Evolutionary conservation across 495 filamentous ascomycete species (phyloP).

Genomic region (Podospora tetraspora): DNA sequence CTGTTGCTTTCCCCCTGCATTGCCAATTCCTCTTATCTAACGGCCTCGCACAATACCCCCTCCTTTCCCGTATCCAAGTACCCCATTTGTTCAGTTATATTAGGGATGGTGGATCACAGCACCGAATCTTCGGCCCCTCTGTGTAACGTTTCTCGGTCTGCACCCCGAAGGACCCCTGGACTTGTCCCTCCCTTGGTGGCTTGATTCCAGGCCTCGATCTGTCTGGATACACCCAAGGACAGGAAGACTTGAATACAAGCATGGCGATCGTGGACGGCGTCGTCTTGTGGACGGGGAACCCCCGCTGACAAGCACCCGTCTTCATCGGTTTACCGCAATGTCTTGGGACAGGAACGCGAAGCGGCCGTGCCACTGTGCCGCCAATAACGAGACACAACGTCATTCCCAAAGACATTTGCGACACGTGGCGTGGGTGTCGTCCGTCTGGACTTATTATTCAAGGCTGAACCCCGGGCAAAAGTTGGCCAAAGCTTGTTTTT

Average conservation of each 20-base stretch:
- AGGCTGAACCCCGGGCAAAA: not conserved
- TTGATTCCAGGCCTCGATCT: not conserved
- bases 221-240: not conserved
- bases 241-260: not conserved
- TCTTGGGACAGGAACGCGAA: not conserved
- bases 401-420: not conserved
- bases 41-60: too few relatives aligned
- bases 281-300: not conserved
- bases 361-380: not conserved
- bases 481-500: not conserved
- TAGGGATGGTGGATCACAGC: not conserved
- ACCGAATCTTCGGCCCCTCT: not conserved
- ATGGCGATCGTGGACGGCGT: not conserved
- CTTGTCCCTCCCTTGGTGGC: not conserved
- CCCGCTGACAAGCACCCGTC: not conserved
- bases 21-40: too few relatives aligned
- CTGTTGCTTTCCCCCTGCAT: not conserved
- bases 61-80: too few relatives aligned
- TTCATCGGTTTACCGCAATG: not conserved
- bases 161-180: not conserved
- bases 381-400: not conserved
- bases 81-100: not conserved
- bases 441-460: not conserved
- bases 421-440: not conserved
- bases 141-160: not conserved